Base-by-base conservation (phyloP, 208 protist genomes). In the Angomonas desouzai region DNA sequence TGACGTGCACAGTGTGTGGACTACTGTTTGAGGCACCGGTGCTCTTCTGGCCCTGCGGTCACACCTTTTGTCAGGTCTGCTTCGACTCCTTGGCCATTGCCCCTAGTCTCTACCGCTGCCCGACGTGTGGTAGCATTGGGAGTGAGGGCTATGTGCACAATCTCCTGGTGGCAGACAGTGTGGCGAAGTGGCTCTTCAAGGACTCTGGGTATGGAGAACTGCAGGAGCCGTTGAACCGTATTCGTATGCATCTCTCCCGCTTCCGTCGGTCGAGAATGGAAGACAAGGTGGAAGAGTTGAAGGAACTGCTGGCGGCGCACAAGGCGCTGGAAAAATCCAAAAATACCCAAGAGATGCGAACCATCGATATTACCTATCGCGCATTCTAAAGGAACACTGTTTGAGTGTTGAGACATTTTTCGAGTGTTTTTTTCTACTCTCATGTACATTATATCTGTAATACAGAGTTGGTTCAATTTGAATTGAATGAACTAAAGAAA, bases 181-280 rank as follows among this genome's bases (percentile, higher is more conserved):
- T 94, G 2, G 83, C 83, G 32, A 94, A 94, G 75, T 94, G 89
- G 86, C 85, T 94, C 78, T 94, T 94, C 66, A 94, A 94, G 70
- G 89, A 94, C 59, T 66, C 72, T 23, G 85, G 89, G 0, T 94
- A 92, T 51, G 80, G 73, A 16, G 85, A 91, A 57, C 49, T 92
- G 29, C 80, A 94, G 62, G 76, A 73, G 6, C 78, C 89, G 23
- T 61, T 94, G 13, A 91, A 76, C 55, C 62, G 72, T 48, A 87
- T 94, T 63, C 85, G 89, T 16, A 57, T 91, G 55, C 81, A 94
- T 55, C 72, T 94, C 11, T 75, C 84, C 23, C 85, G 87, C 28
- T 89, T 94, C 36, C 70, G 70, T 16, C 84, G 80, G 33, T 68
- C 85, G 28, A 48, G 74, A 30, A 83, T 89, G 25, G 58, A 79